Conservation (phyloP, 176 grass and related monocot genomes). For the Aegilops longissima region DNA sequence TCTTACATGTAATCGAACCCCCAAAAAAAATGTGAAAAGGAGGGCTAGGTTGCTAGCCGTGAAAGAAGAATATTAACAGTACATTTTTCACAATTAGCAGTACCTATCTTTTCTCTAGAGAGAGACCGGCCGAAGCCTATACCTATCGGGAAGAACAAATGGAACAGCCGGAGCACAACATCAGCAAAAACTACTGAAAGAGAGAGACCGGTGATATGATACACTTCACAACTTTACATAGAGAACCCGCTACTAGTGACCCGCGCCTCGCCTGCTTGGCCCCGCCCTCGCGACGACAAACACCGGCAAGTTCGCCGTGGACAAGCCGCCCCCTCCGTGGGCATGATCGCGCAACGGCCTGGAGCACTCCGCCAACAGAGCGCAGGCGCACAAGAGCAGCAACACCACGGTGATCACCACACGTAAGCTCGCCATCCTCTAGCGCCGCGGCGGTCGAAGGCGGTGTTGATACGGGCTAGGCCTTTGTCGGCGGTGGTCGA, state of each 20-base stretch:
- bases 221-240: background rate
- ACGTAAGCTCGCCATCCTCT: constrained; percentile 20
- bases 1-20: background rate
- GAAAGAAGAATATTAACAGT: background rate
- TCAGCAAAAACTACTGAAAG: background rate
- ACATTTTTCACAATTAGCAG: background rate
- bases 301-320: constrained; percentile 10
- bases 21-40: background rate
- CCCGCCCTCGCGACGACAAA: constrained; percentile 54
- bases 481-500: background rate
- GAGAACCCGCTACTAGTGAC: constrained; percentile 33
- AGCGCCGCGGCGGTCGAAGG: background rate
- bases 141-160: constrained; percentile 38
- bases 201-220: background rate
- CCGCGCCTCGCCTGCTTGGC: constrained; percentile 51
- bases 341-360: constrained; percentile 41
- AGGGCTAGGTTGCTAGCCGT: background rate
- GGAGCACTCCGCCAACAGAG: constrained; percentile 40
- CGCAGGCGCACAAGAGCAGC: constrained; percentile 48
- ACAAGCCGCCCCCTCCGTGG: background rate
- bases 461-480: background rate
- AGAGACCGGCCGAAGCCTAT: background rate
- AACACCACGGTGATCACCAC: background rate
- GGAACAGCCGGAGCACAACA: background rate
- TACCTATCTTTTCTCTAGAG: background rate